A percentile compares a stretch with the other conserved stretches of the same genome.
phyloP scores from a whole-genome alignment of 805 yeast genomes.

The Sungouiozyma intestinalis region DNA sequence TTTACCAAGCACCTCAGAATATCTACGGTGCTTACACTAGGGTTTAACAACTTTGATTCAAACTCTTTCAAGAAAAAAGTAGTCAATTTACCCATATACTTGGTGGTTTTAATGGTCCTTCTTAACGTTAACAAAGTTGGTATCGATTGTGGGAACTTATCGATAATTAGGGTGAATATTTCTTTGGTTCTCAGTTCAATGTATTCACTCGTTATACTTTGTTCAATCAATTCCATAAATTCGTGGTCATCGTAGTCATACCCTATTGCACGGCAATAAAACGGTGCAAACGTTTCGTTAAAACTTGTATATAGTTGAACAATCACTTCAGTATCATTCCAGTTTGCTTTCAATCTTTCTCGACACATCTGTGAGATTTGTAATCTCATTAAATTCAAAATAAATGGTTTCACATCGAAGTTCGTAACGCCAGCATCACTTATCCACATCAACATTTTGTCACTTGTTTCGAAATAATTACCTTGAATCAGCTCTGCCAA shows the following conservation, averaged over 20 bases:
- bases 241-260: constrained; percentile 23
- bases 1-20: constrained; percentile 60
- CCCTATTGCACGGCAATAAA: constrained; percentile 13
- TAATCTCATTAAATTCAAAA: constrained; percentile 14
- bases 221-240: constrained; percentile 15
- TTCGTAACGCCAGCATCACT: constrained; percentile 10
- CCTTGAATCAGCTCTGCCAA: constrained; percentile 12
- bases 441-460: constrained; percentile 18
- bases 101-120: constrained; percentile 36
- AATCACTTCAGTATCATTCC: constrained; percentile 15
- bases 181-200: constrained; percentile 41
- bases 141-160: constrained; percentile 40
- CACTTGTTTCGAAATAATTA: constrained; percentile 20
- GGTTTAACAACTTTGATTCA: constrained; percentile 42
- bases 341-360: constrained; percentile 10
- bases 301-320: constrained; percentile 22
- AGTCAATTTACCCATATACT: constrained; percentile 11
- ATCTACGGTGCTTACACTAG: constrained; percentile 71
- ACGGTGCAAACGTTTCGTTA: constrained; percentile 19
- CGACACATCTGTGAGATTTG: constrained; percentile 15
- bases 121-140: constrained; percentile 52
- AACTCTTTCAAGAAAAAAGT: constrained; percentile 14
- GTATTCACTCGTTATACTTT: constrained; percentile 20
- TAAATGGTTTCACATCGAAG: constrained; percentile 12
- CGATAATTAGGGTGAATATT: constrained; percentile 45